phyloP scores from a whole-genome alignment of 805 yeast species.

The Saccharomycopsis fibuligera region DNA sequence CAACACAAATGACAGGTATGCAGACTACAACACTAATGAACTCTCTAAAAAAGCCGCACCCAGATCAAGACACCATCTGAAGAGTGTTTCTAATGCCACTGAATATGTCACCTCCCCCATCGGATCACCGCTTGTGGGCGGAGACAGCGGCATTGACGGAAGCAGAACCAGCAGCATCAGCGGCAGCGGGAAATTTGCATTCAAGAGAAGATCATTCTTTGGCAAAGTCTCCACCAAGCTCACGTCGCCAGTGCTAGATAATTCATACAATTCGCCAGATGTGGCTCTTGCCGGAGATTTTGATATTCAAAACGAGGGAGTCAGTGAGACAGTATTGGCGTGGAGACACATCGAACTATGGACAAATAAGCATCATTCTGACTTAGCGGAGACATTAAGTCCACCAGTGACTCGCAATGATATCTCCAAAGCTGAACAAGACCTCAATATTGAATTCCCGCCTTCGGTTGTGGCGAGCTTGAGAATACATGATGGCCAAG shows the following conservation, averaged over 20 bases:
- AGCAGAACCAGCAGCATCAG: not conserved
- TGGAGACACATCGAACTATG: slow-evolving; percentile 89
- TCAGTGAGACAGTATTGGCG: slow-evolving; percentile 66
- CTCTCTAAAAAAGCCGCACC: slow-evolving; percentile 18
- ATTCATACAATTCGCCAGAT: slow-evolving; percentile 29
- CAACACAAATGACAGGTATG: slow-evolving; percentile 63
- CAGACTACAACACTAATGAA: slow-evolving; percentile 52
- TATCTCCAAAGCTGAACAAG: slow-evolving; percentile 75
- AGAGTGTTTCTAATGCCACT: slow-evolving; percentile 21
- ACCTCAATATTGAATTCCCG: slow-evolving; percentile 69
- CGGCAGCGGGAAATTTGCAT: slow-evolving; percentile 14
- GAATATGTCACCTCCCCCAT: slow-evolving; percentile 39
- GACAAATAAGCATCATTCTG: slow-evolving; percentile 74
- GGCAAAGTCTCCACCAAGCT: slow-evolving; percentile 15
- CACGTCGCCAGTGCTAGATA: slow-evolving; percentile 20
- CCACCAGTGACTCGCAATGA: slow-evolving; percentile 78
- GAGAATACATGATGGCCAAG: slow-evolving; percentile 88
- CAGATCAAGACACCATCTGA: not conserved
- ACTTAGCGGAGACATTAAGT: slow-evolving; percentile 69
- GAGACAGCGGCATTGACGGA: no score
- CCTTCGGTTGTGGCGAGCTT: slow-evolving; percentile 74
- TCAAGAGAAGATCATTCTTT: slow-evolving; percentile 18
- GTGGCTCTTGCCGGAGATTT: slow-evolving; percentile 25
- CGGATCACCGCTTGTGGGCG: slow-evolving; percentile 19
- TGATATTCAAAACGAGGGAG: slow-evolving; percentile 32